phyloP scores from a whole-genome alignment of 768 basidiomycete species.

The Ramaria rubella region DNA sequence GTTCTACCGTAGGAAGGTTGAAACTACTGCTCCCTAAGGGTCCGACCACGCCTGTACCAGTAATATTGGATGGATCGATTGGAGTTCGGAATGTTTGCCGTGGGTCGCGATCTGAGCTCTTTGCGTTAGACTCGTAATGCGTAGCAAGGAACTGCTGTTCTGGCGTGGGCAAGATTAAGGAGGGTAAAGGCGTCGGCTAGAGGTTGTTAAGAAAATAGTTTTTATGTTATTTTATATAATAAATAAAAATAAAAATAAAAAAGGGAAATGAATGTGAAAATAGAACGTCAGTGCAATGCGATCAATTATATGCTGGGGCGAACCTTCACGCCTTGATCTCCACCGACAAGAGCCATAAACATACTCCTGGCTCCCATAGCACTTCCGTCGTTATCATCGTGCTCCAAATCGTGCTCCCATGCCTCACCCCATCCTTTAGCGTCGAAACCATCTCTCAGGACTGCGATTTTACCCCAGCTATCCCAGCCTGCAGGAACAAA shows the following conservation, averaged over 20 bases:
- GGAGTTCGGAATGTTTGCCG: slow-evolving; percentile 81
- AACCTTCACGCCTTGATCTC: slow-evolving; percentile 64
- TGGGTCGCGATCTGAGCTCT: slow-evolving; percentile 86
- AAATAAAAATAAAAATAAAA: background rate
- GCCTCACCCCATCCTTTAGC: slow-evolving; percentile 72
- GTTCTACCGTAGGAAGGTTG: slow-evolving; percentile 81
- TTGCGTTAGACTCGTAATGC: slow-evolving; percentile 87
- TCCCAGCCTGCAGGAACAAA: slow-evolving; percentile 97
- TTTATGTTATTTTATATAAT: no score
- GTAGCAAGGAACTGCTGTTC: slow-evolving; percentile 89
- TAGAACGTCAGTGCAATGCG: no score
- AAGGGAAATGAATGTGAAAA: background rate
- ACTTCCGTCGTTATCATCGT: slow-evolving; percentile 34
- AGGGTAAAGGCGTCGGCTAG: slow-evolving; percentile 60
- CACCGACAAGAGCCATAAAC: slow-evolving; percentile 66
- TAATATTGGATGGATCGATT: slow-evolving; percentile 36
- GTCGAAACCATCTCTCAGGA: slow-evolving; percentile 89
- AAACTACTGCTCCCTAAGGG: slow-evolving; percentile 86
- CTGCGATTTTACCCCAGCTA: slow-evolving; percentile 91
- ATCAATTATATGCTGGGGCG: slow-evolving; percentile 18
- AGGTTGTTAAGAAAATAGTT: no score
- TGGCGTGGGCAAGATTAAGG: slow-evolving; percentile 73
- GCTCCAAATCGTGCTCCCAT: slow-evolving; percentile 65
- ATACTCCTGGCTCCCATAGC: slow-evolving; percentile 53
- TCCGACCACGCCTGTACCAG: slow-evolving; percentile 78